A percentile compares a stretch with the other conserved stretches of the same genome.
phyloP scores from a whole-genome alignment of 148 eudicot genomes.

The Persicaria tinctoria region DNA sequence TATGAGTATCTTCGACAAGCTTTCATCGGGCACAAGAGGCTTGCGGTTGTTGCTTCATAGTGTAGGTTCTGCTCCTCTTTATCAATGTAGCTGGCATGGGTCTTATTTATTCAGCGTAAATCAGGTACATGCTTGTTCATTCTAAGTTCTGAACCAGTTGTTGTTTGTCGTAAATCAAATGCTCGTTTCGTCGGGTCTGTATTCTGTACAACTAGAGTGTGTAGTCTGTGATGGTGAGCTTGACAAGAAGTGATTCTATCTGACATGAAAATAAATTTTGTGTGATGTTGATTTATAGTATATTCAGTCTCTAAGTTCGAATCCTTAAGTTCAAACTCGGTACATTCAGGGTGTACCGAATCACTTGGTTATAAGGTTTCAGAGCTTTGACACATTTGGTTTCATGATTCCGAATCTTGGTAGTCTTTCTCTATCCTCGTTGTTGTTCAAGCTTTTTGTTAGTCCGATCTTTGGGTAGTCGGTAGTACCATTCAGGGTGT shows the following conservation, averaged over 20 bases:
- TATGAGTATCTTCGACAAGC: conserved; percentile 59
- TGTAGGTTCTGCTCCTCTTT: not conserved
- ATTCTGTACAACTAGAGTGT: not conserved
- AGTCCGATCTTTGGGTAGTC: no score
- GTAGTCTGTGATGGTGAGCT: not conserved
- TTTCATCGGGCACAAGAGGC: conserved; percentile 35
- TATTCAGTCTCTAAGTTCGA: not conserved
- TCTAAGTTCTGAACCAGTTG: not conserved
- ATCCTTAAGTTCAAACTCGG: no score
- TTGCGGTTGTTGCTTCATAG: conserved; percentile 32
- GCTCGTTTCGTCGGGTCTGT: not conserved
- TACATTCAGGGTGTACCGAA: no score
- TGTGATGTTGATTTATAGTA: not conserved
- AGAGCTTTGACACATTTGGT: no score
- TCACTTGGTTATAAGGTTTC: no score
- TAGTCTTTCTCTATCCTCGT: no score
- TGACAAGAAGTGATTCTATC: not conserved
- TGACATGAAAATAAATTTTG: not conserved
- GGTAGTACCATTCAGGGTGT: no score
- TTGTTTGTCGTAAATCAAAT: not conserved
- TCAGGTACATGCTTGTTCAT: not conserved
- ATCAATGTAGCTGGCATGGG: not conserved
- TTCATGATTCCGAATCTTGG: no score
- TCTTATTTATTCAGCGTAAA: not conserved
- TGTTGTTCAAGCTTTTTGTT: no score